Evolutionary conservation across 1,284 basidiomycete genomes (phyloP).

Genomic region (Austroboletus novae-zelandiae): DNA sequence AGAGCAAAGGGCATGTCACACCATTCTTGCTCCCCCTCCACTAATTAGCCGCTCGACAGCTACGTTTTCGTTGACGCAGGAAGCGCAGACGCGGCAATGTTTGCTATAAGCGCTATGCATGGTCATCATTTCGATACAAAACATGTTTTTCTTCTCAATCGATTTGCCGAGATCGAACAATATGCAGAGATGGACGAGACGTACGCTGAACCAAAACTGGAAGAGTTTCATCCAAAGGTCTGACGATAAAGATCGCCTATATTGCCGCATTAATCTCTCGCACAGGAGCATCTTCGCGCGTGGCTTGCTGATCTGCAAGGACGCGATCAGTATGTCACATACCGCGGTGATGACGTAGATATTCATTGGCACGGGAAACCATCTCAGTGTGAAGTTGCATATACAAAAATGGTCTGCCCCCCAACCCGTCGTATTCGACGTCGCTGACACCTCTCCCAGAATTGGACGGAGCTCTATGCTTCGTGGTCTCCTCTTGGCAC

Average conservation of each 20-base stretch:
- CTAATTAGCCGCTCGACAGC: conserved; percentile 39
- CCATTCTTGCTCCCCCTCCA: neutral
- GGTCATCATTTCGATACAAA: conserved; percentile 90
- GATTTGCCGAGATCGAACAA: conserved; percentile 91
- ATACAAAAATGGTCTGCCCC: conserved; percentile 64
- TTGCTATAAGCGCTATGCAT: conserved; percentile 80
- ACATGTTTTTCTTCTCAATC: conserved; percentile 89
- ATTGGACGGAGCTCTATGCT: conserved; percentile 98
- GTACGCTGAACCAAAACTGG: conserved; percentile 77
- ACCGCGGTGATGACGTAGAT: conserved; percentile 88
- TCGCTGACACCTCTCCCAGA: conserved; percentile 39
- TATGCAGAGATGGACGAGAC: conserved; percentile 81
- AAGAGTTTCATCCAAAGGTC: conserved; percentile 83
- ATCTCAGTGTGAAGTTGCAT: conserved; percentile 81
- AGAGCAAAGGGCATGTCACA: conserved; percentile 79
- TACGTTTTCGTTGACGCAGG: conserved; percentile 91
- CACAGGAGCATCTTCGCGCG: conserved; percentile 88
- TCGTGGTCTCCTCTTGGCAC: conserved; percentile 98
- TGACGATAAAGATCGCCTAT: conserved; percentile 12
- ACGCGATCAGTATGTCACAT: conserved; percentile 95
- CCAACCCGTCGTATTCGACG: neutral
- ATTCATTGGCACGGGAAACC: conserved; percentile 94
- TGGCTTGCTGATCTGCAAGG: conserved; percentile 94
- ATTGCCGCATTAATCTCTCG: conserved; percentile 7
- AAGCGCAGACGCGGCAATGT: conserved; percentile 76